These are phyloP conservation scores for Phytophthora tubulina DNA, from an alignment of 352 stramenopile species.

Conservation along the genomic window DNA sequence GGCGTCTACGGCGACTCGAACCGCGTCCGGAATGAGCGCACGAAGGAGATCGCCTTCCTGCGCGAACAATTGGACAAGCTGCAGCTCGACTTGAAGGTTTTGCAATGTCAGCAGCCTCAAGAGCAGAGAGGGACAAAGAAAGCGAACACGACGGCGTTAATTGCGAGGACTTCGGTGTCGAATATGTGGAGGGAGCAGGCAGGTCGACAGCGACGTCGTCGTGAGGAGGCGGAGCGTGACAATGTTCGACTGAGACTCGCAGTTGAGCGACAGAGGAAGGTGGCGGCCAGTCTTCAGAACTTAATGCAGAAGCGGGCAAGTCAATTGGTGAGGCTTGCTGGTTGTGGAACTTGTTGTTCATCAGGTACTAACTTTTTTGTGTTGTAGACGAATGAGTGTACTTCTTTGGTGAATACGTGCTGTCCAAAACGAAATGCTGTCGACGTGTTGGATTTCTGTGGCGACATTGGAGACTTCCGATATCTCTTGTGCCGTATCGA, in stretches of 20 bases:
- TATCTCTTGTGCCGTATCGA: slow-evolving; percentile 35
- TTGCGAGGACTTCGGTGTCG: slow-evolving; percentile 6
- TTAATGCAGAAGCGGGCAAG: slow-evolving; percentile 28
- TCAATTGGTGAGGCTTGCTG: slow-evolving; percentile 19
- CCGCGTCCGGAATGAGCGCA: slow-evolving; percentile 39
- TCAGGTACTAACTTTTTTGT: slow-evolving; percentile 5
- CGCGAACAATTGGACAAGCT: slow-evolving; percentile 64
- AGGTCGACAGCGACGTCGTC: slow-evolving; percentile 39
- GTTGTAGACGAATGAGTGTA: slow-evolving; percentile 33
- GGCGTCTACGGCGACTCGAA: slow-evolving; percentile 38
- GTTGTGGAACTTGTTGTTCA: background rate
- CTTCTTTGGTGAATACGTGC: slow-evolving; percentile 11
- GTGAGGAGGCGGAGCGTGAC: slow-evolving; percentile 42
- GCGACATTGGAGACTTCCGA: slow-evolving; percentile 31
- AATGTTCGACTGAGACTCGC: slow-evolving; percentile 49
- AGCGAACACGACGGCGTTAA: background rate
- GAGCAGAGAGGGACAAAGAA: background rate
- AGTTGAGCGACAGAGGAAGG: slow-evolving; percentile 40
- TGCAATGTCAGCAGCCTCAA: slow-evolving; percentile 21
- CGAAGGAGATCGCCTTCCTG: slow-evolving; percentile 66
- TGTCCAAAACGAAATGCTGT: slow-evolving; percentile 20
- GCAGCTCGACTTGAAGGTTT: slow-evolving; percentile 53
- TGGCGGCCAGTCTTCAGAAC: slow-evolving; percentile 20
- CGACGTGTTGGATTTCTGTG: slow-evolving; percentile 18
- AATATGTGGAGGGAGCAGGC: slow-evolving; percentile 32